Base-by-base conservation (phyloP, 139 green algal genomes). In the Haematococcus lacustris region DNA sequence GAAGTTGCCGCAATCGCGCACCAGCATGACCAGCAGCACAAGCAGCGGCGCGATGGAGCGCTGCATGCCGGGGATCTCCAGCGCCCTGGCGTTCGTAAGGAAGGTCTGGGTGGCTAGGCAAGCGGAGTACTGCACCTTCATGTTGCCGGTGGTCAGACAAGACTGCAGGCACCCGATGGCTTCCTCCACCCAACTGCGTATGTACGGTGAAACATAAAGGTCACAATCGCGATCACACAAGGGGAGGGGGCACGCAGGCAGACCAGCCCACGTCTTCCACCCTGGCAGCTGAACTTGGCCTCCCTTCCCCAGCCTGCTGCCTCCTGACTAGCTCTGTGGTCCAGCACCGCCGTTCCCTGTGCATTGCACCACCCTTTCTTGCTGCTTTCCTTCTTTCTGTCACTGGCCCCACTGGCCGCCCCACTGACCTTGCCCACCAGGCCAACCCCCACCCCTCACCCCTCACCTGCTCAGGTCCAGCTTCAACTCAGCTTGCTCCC, bases 101-200 rank as follows among this genome's bases (percentile, higher is more conserved):
- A 88, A 63, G 0, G 63, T 68, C 0, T 60, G 71, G 0, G 74
- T 70, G 33, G 86, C 83, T 66, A 76, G 80, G 63, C 81, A 88
- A 0, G 85, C 83, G 34, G 89, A 88, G 82, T 83, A 92, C 68
- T 88, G 83, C 32, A 86, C 84, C 73, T 91, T 92, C 50, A 83
- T 79, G 60, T 81, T 82, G 59, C 85, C 80, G 0, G 83, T 80
- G 28, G 82, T 80, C 23, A 91, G 66, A 69, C 82, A 77, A 0
- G 77, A 85, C 66, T 84, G 76, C 50, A 91, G 70, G 57, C 73
- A 78, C 0, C 3, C 47, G 3, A 84, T 3, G 6, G 78, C 78
- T 25, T 41, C 38, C 2, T 74, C 71, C 63, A 88, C 38, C 85
- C 80, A 88, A 2, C n/a, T 63, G 9, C 75, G 40, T 30, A 72